A percentile compares a stretch with the other conserved stretches of the same genome.
Evolutionary conservation across 768 basidiomycete genomes (phyloP).

Genomic region (Collybia nuda): DNA sequence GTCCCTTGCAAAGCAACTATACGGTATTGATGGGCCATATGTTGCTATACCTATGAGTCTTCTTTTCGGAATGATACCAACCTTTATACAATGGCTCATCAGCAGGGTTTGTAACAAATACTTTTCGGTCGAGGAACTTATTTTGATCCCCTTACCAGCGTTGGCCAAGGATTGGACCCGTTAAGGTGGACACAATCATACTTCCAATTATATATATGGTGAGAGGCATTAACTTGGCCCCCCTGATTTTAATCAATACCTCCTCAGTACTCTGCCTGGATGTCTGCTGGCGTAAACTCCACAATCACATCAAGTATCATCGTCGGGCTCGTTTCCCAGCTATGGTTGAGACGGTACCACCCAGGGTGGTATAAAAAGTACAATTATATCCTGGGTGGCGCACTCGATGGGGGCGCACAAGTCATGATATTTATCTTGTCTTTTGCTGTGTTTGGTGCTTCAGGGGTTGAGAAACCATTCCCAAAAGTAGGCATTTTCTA

Average conservation of each 20-base stretch:
- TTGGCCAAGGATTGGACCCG: slow-evolving; percentile 53
- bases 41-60: slow-evolving; percentile 54
- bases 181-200: slow-evolving; percentile 49
- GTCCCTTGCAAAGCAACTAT: slow-evolving; percentile 61
- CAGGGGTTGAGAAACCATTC: slow-evolving; percentile 48
- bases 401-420: slow-evolving; percentile 64
- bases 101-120: slow-evolving; percentile 35
- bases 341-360: slow-evolving; percentile 55
- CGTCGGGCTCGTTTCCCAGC: slow-evolving; percentile 57
- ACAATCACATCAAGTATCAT: slow-evolving; percentile 44
- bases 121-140: too few relatives aligned
- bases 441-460: slow-evolving; percentile 65
- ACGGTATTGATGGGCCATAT: slow-evolving; percentile 53
- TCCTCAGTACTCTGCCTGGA: slow-evolving; percentile 35
- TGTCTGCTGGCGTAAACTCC: slow-evolving; percentile 59
- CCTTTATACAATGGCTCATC: slow-evolving; percentile 54
- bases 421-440: slow-evolving; percentile 64
- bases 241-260: background rate
- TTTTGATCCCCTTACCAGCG: slow-evolving; percentile 32
- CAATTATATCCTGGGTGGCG: slow-evolving; percentile 68
- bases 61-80: slow-evolving; percentile 52
- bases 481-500: slow-evolving; percentile 32
- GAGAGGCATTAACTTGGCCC: background rate
- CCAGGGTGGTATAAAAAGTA: slow-evolving; percentile 70
- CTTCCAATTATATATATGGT: slow-evolving; percentile 59